Base-by-base conservation (phyloP, 2,329 filamentous ascomycete genomes). In the Penicillium sp. region DNA sequence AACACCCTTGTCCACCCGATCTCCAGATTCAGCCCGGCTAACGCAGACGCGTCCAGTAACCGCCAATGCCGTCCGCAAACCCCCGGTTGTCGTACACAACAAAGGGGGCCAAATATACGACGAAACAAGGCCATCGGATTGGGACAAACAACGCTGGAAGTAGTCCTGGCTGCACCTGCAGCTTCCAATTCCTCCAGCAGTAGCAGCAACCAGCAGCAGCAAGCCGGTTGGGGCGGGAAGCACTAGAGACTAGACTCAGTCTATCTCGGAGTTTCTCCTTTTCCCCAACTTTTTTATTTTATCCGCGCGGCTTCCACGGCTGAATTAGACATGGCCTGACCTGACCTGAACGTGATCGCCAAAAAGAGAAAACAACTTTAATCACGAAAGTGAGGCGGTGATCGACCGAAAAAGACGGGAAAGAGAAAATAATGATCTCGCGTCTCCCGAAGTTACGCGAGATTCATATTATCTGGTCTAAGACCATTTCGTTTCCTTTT, bases 71-170 rank as follows among this genome's bases (percentile, higher is more conserved):
- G 61, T 64, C 54, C 68, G 69, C 61, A 71, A 71, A 63, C 68
- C 70, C 41, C 68, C 69, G 41, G 71, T 73, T 19, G 57, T 73
- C 44, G 54, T 73, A 45, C 71, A 73, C 45, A 73, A 73, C 60
- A 67, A 70, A 60, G 70, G 71, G 50, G 71, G 71, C 46, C 71
- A 69, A 53, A 71, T 68, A 54, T 73, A 71, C 59, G 71, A 73
- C 55, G 70, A 73, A 56, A 73, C 71, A 22, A 63, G 71, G 57
- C 70, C 71, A 1, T 72, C 70, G 5, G 71, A 73, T 59, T 73
- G 71, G 71, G 71, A 73, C 60, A 73, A 73, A 61, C 71, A 73
- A 61, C 70, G 71, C 57, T 73, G 71, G 71, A 73, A 73, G 60
- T 73, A 71, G 61, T 60, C 54, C 45, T 14, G n/a, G 21, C 37